Evolutionary conservation across 805 yeast genomes (phyloP).

Genomic region (Starmerella scarabaei): DNA sequence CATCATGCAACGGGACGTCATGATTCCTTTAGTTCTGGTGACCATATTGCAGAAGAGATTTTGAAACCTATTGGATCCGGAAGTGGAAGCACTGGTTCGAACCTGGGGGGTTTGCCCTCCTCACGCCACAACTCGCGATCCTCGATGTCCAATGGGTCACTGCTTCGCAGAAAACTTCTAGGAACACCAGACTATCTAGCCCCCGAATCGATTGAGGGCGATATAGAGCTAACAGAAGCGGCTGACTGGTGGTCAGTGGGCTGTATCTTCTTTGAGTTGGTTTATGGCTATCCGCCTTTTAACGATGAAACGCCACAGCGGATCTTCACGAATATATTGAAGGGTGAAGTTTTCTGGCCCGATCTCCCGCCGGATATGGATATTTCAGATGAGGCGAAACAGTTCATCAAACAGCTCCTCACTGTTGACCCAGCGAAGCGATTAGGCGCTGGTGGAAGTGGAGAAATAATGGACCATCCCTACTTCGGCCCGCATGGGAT

Average conservation of each 20-base stretch:
- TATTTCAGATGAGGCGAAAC: constrained; percentile 55
- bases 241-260: constrained; percentile 99
- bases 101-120: no score
- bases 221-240: constrained; percentile 57
- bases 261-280: constrained; percentile 81
- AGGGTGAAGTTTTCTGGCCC: constrained; percentile 77
- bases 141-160: not conserved
- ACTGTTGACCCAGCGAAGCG: constrained; percentile 51
- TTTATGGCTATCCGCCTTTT: constrained; percentile 91
- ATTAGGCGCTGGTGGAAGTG: constrained; percentile 61
- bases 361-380: constrained; percentile 32
- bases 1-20: not conserved
- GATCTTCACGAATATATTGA: constrained; percentile 71
- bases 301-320: constrained; percentile 65
- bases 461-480: constrained; percentile 66
- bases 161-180: constrained; percentile 26
- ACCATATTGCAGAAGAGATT: not conserved
- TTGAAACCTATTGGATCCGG: not conserved
- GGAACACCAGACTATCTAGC: constrained; percentile 98
- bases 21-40: not conserved
- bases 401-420: constrained; percentile 52
- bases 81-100: not conserved
- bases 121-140: not conserved
- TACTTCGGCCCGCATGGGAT: constrained; percentile 47
- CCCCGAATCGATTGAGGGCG: constrained; percentile 85